phyloP scores from a whole-genome alignment of 768 basidiomycete species.

The Candolleomyces eurysporus region DNA sequence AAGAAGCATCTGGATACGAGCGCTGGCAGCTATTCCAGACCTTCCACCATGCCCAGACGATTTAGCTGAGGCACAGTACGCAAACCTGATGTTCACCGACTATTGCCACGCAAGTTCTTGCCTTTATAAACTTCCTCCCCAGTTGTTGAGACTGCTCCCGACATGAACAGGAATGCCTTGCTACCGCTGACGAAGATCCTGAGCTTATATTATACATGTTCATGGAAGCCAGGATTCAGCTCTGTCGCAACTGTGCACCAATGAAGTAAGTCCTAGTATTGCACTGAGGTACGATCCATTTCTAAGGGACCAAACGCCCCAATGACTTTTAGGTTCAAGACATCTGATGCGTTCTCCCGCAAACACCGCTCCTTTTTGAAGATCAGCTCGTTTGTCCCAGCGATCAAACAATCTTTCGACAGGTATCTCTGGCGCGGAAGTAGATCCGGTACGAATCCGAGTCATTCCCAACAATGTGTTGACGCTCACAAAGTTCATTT shows the following conservation, averaged over 20 bases:
- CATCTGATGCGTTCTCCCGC: no score
- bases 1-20: conserved; percentile 7
- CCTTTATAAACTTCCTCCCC: not conserved
- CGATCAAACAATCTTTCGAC: no score
- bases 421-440: not conserved
- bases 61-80: conserved; percentile 13
- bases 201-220: conserved; percentile 25
- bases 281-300: not conserved
- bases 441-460: not conserved
- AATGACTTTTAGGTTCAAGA: not conserved
- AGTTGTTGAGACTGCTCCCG: not conserved
- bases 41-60: conserved; percentile 14
- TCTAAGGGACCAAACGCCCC: not conserved
- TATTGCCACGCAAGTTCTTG: conserved; percentile 13
- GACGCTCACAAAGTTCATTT: not conserved
- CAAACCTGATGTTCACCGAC: conserved; percentile 11
- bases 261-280: conserved; percentile 15
- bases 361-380: no score
- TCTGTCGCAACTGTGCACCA: conserved; percentile 30
- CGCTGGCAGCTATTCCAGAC: conserved; percentile 7
- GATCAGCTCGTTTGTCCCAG: no score
- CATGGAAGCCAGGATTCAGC: conserved; percentile 32
- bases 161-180: not conserved
- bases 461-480: not conserved
- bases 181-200: conserved; percentile 32